A percentile compares a stretch with the other conserved stretches of the same genome.
phyloP scores from a whole-genome alignment of 768 basidiomycete species.

The Nidularia sp. region DNA sequence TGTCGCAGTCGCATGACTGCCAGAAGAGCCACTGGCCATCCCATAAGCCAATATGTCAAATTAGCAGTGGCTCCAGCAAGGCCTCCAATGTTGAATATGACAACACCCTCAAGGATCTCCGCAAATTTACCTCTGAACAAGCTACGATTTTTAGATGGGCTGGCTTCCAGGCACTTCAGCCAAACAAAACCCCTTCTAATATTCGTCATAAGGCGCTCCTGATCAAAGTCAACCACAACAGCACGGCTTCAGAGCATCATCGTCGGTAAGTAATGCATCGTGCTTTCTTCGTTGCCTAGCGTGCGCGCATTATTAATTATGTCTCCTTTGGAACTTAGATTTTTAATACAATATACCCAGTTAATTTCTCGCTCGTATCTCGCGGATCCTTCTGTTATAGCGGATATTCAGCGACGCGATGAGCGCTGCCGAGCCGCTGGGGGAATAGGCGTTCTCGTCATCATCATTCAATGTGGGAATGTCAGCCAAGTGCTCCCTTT shows the following conservation, averaged over 20 bases:
- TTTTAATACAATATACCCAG: constrained; percentile 64
- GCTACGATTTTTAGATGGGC: constrained; percentile 71
- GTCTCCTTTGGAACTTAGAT: constrained; percentile 35
- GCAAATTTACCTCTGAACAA: constrained; percentile 78
- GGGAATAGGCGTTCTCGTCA: constrained; percentile 71
- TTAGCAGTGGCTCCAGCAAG: constrained; percentile 33
- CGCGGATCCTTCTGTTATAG: constrained; percentile 70
- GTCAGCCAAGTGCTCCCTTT: constrained; percentile 85
- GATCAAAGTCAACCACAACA: constrained; percentile 53
- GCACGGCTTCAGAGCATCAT: too few species aligned
- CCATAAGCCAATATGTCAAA: constrained; percentile 78
- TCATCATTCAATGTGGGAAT: constrained; percentile 73
- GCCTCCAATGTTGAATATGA: constrained; percentile 38
- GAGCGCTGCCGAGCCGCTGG: constrained; percentile 73
- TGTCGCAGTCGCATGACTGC: constrained; percentile 64
- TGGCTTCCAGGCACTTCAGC: constrained; percentile 80
- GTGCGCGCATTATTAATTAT: too few species aligned
- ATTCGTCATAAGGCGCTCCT: constrained; percentile 74
- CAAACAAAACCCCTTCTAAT: constrained; percentile 76
- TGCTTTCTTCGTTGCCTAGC: too few species aligned
- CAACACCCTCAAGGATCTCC: constrained; percentile 65
- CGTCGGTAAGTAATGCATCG: too few species aligned
- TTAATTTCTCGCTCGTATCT: constrained; percentile 70
- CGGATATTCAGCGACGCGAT: constrained; percentile 76
- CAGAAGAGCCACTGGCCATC: constrained; percentile 75